Evolutionary conservation across 306 rosid species (phyloP), one percentile per base, ranked within the genome.

Genomic region (Corylus heterophylla): DNA sequence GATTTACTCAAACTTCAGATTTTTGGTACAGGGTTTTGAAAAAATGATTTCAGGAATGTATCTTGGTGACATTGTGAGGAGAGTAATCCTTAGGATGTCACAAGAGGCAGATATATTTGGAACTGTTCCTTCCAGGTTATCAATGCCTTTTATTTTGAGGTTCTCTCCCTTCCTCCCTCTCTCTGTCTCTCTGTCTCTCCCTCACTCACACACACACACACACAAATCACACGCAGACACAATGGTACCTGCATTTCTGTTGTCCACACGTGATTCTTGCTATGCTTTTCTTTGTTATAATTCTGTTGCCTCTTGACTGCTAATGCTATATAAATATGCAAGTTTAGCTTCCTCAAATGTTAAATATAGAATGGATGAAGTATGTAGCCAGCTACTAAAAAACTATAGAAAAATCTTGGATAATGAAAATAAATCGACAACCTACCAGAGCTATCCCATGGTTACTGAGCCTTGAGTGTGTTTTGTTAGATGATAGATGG

Each of bases 11-110:
- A 29, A 47, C 61, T 77, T 69, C 49, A 66, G 69, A 63, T 80
- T 81, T 74, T 74, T 55, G 72, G 8, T 84, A 79, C 89, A 94
- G 98, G 98, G 97, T 82, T 94, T 94, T 31, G 98, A 94, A 85
- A 94, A 94, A 85, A 87, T 94, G 97, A 92, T 94, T 83, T 90
- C 98, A 59, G 98, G 97, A 81, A 89, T 94, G 98, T 94, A 94
- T 86, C 91, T 94, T 29, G 98, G 98, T 27, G 98, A 94, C 67
- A 88, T 94, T 2, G 97, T 94, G 70, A 89, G 98, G 84, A 90
- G 98, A 88, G 94, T 94, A 56, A 86, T 94, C 64, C 89, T 90
- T 63, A 89, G 85, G 89, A 94, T 94, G 87, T 87, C 92, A 42
- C 80, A 76, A 74, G 97, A 92, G 77, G 81, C 97, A 4, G 92